Evolutionary conservation across 2,329 filamentous ascomycete species (phyloP), one percentile per base, ranked within the genome.

Genomic region (Botrytis hyacinthi): DNA sequence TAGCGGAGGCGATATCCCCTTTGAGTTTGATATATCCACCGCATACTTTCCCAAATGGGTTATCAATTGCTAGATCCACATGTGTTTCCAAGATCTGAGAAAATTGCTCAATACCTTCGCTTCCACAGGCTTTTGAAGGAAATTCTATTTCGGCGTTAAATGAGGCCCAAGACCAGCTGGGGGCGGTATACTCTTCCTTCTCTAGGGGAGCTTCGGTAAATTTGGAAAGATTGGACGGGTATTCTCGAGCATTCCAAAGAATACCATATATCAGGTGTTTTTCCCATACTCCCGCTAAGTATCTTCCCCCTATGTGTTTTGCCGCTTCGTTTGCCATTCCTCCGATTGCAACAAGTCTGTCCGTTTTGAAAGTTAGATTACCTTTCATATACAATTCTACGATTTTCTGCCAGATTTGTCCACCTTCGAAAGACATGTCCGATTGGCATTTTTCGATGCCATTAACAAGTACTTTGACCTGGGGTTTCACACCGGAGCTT

Each of bases 161-260:
- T 9, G 61, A 63, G 0, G 40, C 61, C 61, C 61, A 63, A 44
- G 26, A 63, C 61, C 61, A 63, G 61, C 61, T 63, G 4, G 61
- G 61, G 5, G 62, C 42, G 1, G 16, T 46, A 1, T 4, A 65
- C 14, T 20, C 40, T 1, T 65, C 18, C 10, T 18, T 2, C 3
- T 22, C 3, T 2, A 10, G 6, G 18, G 3, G n/a, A 18, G 16
- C n/a, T 65, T 4, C 0, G 8, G 18, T 10, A 26, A 65, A 65
- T 22, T 9, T 29, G 22, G 16, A 32, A 35, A 8, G 1, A 10
- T n/a, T 7, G 22, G 26, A 6, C 6, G n/a, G 8, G 26, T 7
- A 1, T 32, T 22, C 0, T 22, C 0, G 0, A 10, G 14, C 10
- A 1, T 0, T 16, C 62, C 62, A 46, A n/a, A 44, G 26, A 22